Evolutionary conservation across 305 asterid species (phyloP).

Genomic region (Solanum chacoense): DNA sequence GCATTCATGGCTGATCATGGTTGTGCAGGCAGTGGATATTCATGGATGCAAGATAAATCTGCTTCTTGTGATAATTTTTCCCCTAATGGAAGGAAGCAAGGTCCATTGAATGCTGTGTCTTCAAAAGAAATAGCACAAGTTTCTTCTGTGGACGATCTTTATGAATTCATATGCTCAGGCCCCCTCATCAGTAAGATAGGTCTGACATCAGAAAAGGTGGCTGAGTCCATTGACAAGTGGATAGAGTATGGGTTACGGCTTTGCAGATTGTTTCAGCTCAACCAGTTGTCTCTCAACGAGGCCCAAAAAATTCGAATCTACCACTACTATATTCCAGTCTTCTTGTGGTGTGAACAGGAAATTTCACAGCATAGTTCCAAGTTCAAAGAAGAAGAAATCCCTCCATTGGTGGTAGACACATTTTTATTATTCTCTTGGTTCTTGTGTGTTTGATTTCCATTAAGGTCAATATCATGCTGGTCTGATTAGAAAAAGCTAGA

Average conservation of each 20-base stretch:
- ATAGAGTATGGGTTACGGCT: constrained; percentile 61
- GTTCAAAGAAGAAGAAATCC: constrained; percentile 59
- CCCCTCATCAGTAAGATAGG: constrained; percentile 59
- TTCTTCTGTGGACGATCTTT: constrained; percentile 61
- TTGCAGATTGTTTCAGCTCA: constrained; percentile 73
- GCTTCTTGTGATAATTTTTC: constrained; percentile 6
- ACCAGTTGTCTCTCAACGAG: constrained; percentile 56
- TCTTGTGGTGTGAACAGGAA: constrained; percentile 86
- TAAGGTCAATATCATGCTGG: not conserved
- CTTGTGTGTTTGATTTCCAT: constrained; percentile 6
- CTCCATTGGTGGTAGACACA: constrained; percentile 76
- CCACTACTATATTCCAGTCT: constrained; percentile 95
- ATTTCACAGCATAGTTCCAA: constrained; percentile 47
- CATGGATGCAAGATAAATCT: constrained; percentile 50
- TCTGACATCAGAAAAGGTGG: constrained; percentile 55
- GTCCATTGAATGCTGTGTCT: constrained; percentile 25
- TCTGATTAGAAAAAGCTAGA: not conserved
- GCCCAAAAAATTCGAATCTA: constrained; percentile 73
- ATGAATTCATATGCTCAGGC: constrained; percentile 64
- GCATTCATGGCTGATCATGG: constrained; percentile 1
- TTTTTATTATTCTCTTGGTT: constrained; percentile 1
- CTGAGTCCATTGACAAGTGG: constrained; percentile 81
- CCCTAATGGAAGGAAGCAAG: constrained; percentile 25
- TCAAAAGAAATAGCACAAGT: constrained; percentile 44
- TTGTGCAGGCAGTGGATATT: constrained; percentile 41